Percentiles rank a stretch among this genome's conserved stretches.
Evolutionary conservation across 768 basidiomycete genomes (phyloP).

Genomic region (Jaapia argillacea): DNA sequence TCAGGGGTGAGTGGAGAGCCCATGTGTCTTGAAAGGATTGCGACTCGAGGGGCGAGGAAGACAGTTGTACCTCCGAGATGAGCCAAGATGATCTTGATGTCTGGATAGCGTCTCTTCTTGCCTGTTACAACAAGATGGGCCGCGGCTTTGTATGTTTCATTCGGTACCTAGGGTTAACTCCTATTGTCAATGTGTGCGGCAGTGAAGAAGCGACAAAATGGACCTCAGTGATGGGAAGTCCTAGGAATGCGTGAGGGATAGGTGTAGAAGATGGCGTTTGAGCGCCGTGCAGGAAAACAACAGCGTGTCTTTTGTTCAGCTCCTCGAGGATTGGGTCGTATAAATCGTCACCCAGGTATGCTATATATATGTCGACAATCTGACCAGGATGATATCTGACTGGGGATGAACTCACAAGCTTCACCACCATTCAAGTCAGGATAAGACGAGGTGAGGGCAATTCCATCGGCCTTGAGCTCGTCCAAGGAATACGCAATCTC

Average conservation of each 20-base stretch:
- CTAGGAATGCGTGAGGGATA: slow-evolving; percentile 51
- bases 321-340: slow-evolving; percentile 68
- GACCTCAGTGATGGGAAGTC: slow-evolving; percentile 63
- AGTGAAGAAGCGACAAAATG: slow-evolving; percentile 6
- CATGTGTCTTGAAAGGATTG: slow-evolving; percentile 59
- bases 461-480: slow-evolving; percentile 49
- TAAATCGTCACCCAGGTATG: slow-evolving; percentile 52
- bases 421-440: slow-evolving; percentile 31
- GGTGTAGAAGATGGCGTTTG: slow-evolving; percentile 58
- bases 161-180: slow-evolving; percentile 44
- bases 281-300: slow-evolving; percentile 67
- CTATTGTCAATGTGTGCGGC: neutral
- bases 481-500: slow-evolving; percentile 59
- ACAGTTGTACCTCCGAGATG: slow-evolving; percentile 67
- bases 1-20: slow-evolving; percentile 53
- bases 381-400: neutral
- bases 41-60: slow-evolving; percentile 59
- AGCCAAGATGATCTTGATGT: slow-evolving; percentile 57
- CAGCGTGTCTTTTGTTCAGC: slow-evolving; percentile 43
- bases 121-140: slow-evolving; percentile 69
- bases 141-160: slow-evolving; percentile 77
- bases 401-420: slow-evolving; percentile 33
- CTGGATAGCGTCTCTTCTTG: slow-evolving; percentile 49
- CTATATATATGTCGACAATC: slow-evolving; percentile 21
- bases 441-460: slow-evolving; percentile 60